Base-by-base conservation (phyloP, 495 filamentous ascomycete genomes). In the Copromyces sp. region DNA sequence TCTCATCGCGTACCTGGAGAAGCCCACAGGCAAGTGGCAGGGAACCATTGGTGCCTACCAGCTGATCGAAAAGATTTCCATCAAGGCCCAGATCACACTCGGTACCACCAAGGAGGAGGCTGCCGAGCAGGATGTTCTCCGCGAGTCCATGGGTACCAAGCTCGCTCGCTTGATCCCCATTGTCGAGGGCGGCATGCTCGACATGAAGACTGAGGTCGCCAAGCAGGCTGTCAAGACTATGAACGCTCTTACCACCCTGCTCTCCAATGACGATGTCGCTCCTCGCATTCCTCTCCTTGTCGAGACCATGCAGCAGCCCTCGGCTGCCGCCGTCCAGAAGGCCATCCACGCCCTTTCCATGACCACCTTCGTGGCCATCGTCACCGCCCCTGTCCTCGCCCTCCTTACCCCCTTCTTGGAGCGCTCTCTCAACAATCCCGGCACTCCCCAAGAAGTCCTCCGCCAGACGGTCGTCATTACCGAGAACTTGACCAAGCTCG, bases 361-460 rank as follows among this genome's bases (percentile, higher is more conserved):
- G 82, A 99, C 95, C n/a, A 99, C 95, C 39, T 99, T 99, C 77
- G 95, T 99, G 61, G 94, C 95, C 70, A 89, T 95, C 73, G 96
- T 99, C 74, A 98, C 94, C 14, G 98, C 95, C n/a, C 95, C 95
- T 24, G 95, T 98, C 4, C 89, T 99, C 37, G 95, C 95, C n/a
- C 89, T 99, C 9, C 89, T 99, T 39, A 99, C 95, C 4, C 95
- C 95, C 41, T 91, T 98, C 73, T 89, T 99, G 32, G 96, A 98
- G 80, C 89, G 95, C 72, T 92, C 94, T 12, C 88, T 98, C 68
- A 97, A 97, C 82, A 93, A 91, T 47, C 95, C 95, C 6, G 86
- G 87, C 14, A 99, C 95, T 9, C 88, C 92, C 16, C 95, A 99
- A 82, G 95, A 99, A 83, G 95, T 98, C 3, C 85, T 98, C 40